A percentile compares a stretch with the other conserved stretches of the same genome.
Evolutionary conservation across 2,329 filamentous ascomycete genomes (phyloP).

Genomic region (Juglanconis oblonga): DNA sequence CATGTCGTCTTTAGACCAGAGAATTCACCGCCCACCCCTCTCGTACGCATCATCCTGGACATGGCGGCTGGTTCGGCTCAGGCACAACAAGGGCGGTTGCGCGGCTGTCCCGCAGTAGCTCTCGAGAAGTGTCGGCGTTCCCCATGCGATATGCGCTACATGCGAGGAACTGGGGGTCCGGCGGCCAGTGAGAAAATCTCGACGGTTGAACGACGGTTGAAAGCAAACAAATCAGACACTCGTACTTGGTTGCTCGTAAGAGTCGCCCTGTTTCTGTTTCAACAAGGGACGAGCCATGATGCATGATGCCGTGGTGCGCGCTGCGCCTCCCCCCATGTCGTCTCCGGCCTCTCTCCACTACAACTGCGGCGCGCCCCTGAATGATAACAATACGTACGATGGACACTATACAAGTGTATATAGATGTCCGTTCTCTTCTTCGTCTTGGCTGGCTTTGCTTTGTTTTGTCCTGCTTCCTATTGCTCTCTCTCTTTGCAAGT

Average conservation of each 20-base stretch:
- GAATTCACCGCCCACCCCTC: neutral
- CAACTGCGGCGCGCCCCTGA: neutral
- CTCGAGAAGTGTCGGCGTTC: neutral
- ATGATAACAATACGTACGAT: neutral
- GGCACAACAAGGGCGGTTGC: neutral
- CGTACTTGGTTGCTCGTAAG: constrained; percentile 1
- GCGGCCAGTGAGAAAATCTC: neutral
- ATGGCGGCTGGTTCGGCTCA: neutral
- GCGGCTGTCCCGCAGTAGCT: neutral
- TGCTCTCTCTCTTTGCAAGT: neutral
- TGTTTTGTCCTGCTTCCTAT: neutral
- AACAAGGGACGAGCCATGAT: constrained; percentile 12
- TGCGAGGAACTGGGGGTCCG: neutral
- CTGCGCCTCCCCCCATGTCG: constrained; percentile 10
- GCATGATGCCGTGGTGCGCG: constrained; percentile 9
- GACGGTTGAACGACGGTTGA: neutral
- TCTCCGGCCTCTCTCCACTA: constrained; percentile 10
- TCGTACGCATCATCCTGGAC: neutral
- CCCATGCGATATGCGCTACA: neutral
- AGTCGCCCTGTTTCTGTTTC: constrained; percentile 1
- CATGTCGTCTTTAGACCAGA: neutral
- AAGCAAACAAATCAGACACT: neutral
- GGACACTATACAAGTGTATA: constrained; percentile 10
- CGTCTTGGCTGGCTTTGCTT: neutral
- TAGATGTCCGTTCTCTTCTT: constrained; percentile 4